Base-by-base conservation (phyloP, 1,284 basidiomycete species). In the Ganoderma sp. region DNA sequence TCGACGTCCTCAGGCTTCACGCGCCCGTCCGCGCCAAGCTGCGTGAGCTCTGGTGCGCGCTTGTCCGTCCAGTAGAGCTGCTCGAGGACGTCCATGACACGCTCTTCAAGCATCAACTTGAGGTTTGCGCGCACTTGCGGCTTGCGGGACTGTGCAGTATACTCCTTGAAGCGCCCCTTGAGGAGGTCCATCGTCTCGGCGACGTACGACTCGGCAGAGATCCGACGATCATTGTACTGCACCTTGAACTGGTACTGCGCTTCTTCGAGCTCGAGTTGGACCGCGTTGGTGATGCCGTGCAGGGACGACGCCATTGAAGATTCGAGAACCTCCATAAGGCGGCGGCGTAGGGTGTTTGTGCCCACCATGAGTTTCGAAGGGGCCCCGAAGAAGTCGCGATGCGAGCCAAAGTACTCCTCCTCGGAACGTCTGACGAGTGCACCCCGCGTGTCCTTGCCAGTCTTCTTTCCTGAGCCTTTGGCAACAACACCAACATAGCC, bases 171-270 rank as follows among this genome's bases (percentile, higher is more conserved):
- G 58, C 93, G 90, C 0, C 89, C 87, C 82, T 99, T 99, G 73
- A 99, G 88, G 9, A 88, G 84, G 76, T 99, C 97, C 81, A 99
- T 92, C 2, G 96, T 96, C 81, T 99, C 98, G 19, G 97, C 97
- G 62, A 99, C 95, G 78, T 99, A 99, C 3, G 94, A 96, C 79
- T 99, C 98, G 14, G 98, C 91, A 0, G 94, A 94, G 73, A 99
- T 94, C 34, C 93, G 88, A 25, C 96, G 90, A 81, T 99, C 98
- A 78, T 99, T 99, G 85, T 99, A 99, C 80, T 99, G 96, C 0
- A 99, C 97, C 81, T 99, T 99, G 88, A 99, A 99, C 80, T 99
- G 97, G 80, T 99, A 99, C 37, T 90, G 91, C 1, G 97, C 92
- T 76, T 99, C 97, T 79, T 99, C 97, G 15, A 99, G 87, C 79